Percentiles rank a stretch among this genome's conserved stretches.
These are phyloP conservation scores for Cyberlindnera maclurae DNA, from an alignment of 805 yeast genomes.

Conservation along the genomic window DNA sequence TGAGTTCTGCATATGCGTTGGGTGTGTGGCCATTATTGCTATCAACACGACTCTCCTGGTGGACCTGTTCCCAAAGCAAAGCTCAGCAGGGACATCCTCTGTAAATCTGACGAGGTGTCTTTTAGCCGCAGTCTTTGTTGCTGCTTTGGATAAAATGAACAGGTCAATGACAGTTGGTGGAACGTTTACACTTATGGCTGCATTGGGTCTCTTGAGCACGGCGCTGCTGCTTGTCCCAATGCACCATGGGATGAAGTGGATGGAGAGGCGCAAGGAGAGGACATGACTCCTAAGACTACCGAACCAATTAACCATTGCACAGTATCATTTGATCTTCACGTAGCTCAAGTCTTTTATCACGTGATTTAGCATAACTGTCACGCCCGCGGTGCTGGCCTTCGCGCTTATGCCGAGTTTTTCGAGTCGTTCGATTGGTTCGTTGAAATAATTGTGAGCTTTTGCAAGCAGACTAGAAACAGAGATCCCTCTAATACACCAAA, in stretches of 20 bases:
- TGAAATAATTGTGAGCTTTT: neutral
- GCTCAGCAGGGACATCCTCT: conserved; percentile 71
- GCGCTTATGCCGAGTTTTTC: conserved; percentile 6
- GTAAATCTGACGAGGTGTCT: conserved; percentile 68
- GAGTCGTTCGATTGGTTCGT: neutral
- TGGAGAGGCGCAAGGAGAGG: conserved; percentile 16
- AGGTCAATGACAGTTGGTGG: conserved; percentile 61
- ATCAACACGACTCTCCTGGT: conserved; percentile 60
- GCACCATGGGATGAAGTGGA: conserved; percentile 26
- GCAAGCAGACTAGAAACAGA: neutral
- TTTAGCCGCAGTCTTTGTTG: conserved; percentile 65
- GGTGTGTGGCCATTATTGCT: conserved; percentile 52
- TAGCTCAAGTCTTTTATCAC: too few relatives aligned
- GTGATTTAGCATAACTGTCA: too few relatives aligned
- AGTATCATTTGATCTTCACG: too few relatives aligned
- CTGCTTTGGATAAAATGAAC: conserved; percentile 58
- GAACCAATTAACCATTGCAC: too few relatives aligned
- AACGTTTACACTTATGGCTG: conserved; percentile 66
- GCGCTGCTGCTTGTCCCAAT: conserved; percentile 23
- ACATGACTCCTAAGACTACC: too few relatives aligned
- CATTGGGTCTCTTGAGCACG: conserved; percentile 29
- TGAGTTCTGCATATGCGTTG: conserved; percentile 48
- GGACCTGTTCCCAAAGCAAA: conserved; percentile 64
- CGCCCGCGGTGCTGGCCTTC: neutral
- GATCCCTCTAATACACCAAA: too few relatives aligned